Evolutionary conservation across 305 asterid species (phyloP).

Genomic region (Solanum hybrid): DNA sequence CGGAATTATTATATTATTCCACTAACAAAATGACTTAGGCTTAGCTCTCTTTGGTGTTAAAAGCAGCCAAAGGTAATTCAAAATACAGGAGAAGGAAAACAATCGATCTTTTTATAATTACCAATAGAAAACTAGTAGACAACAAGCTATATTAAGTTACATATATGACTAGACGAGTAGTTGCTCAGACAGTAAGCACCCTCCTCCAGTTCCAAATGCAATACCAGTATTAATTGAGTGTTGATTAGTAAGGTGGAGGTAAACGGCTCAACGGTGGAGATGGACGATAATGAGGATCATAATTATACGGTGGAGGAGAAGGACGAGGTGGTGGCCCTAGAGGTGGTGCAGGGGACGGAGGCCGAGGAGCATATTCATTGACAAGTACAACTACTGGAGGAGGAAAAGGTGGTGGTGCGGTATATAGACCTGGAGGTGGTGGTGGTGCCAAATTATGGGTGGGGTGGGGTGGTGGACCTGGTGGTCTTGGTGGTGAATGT

Average conservation of each 20-base stretch:
- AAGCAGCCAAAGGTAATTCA: not conserved
- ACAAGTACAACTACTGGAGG: not conserved
- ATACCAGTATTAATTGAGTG: not conserved
- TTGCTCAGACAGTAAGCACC: not conserved
- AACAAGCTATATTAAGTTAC: not conserved
- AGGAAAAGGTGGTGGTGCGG: not conserved
- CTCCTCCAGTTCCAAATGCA: not conserved
- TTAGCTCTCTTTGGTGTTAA: not conserved
- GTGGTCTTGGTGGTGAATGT: not conserved
- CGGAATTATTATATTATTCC: not conserved
- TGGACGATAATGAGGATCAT: not conserved
- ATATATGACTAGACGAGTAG: no score
- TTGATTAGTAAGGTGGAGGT: not conserved
- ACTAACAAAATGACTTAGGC: not conserved
- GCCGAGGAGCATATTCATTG: not conserved
- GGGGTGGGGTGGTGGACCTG: conserved; percentile 7
- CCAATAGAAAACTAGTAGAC: not conserved
- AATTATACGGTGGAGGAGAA: not conserved
- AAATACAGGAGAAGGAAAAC: not conserved
- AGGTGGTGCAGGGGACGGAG: not conserved
- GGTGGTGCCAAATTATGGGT: not conserved
- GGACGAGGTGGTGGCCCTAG: conserved; percentile 5
- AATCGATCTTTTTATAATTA: not conserved
- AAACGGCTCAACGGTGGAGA: not conserved
- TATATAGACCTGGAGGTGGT: not conserved